These are phyloP conservation scores for Globisporangium irregulare DNA, from an alignment of 352 stramenopile species.

Conservation along the genomic window DNA sequence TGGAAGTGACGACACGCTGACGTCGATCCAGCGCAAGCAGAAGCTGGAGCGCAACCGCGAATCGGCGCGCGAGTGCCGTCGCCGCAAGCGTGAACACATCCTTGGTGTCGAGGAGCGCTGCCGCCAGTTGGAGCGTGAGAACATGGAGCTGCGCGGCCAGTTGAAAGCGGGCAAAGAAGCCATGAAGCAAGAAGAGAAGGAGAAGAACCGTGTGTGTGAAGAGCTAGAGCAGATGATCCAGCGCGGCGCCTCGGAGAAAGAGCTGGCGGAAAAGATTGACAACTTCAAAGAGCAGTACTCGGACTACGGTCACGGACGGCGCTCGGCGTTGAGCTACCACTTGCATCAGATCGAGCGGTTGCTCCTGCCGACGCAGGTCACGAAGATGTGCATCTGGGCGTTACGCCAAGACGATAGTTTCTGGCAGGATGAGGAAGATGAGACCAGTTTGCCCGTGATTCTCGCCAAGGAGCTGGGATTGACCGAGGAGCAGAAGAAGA, in stretches of 20 bases:
- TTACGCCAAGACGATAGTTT: constrained; percentile 90
- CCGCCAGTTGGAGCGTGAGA: constrained; percentile 84
- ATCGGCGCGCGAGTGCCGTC: constrained; percentile 87
- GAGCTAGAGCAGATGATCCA: constrained; percentile 85
- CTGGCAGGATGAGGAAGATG: constrained; percentile 86
- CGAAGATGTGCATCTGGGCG: constrained; percentile 92
- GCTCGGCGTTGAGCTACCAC: constrained; percentile 86
- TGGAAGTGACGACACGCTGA: constrained; percentile 42
- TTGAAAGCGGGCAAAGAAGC: constrained; percentile 87
- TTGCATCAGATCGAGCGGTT: constrained; percentile 93
- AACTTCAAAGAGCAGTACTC: constrained; percentile 94
- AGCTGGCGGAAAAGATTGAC: constrained; percentile 93
- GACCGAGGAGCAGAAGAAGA: constrained; percentile 91
- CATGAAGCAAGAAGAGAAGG: constrained; percentile 82
- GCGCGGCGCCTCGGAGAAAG: constrained; percentile 72
- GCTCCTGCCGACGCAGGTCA: constrained; percentile 93
- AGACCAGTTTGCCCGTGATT: constrained; percentile 89
- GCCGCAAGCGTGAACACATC: constrained; percentile 88
- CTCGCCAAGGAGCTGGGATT: constrained; percentile 89
- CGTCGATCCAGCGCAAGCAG: constrained; percentile 66
- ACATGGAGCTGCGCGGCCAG: constrained; percentile 90
- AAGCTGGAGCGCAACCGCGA: constrained; percentile 92
- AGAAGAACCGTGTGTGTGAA: constrained; percentile 83
- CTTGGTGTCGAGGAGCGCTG: constrained; percentile 75
- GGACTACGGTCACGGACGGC: constrained; percentile 90